These are phyloP conservation scores for Lasiodiplodia gonubiensis DNA, from an alignment of 2,329 filamentous ascomycete genomes.

Conservation along the genomic window DNA sequence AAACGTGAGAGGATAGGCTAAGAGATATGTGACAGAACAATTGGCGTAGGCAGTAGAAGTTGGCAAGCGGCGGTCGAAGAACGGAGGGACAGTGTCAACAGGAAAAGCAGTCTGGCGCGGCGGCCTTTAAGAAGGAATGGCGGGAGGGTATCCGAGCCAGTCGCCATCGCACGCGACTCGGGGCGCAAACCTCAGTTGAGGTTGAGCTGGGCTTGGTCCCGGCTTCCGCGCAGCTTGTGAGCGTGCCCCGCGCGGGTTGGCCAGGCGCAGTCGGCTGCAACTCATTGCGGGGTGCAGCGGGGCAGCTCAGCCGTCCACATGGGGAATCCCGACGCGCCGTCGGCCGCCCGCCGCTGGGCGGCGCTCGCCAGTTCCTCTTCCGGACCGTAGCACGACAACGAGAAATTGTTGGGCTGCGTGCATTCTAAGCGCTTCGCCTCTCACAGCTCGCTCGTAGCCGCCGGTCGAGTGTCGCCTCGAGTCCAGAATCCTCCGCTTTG, in stretches of 20 bases:
- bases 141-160: not conserved
- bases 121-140: slow-evolving; percentile 5
- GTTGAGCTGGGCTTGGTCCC: slow-evolving; percentile 17
- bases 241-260: slow-evolving; percentile 5
- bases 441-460: not conserved
- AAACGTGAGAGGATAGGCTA: not conserved
- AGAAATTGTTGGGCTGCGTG: slow-evolving; percentile 3
- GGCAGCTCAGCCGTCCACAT: not conserved
- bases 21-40: not conserved
- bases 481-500: slow-evolving; percentile 1
- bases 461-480: not conserved
- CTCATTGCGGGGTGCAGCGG: slow-evolving; percentile 22
- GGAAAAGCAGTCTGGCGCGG: not conserved
- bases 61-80: not conserved
- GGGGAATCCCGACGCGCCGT: not conserved
- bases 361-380: not conserved
- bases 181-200: slow-evolving; percentile 13
- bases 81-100: not conserved
- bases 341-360: not conserved
- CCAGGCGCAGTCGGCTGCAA: slow-evolving; percentile 4
- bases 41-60: not conserved
- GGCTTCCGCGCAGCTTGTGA: not conserved
- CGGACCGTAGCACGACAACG: not conserved
- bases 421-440: not conserved
- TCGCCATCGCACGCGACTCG: slow-evolving; percentile 11